A percentile compares a stretch with the other conserved stretches of the same genome.
Conservation (phyloP, 2,329 filamentous ascomycete species). For the Elsinoe batatas region DNA sequence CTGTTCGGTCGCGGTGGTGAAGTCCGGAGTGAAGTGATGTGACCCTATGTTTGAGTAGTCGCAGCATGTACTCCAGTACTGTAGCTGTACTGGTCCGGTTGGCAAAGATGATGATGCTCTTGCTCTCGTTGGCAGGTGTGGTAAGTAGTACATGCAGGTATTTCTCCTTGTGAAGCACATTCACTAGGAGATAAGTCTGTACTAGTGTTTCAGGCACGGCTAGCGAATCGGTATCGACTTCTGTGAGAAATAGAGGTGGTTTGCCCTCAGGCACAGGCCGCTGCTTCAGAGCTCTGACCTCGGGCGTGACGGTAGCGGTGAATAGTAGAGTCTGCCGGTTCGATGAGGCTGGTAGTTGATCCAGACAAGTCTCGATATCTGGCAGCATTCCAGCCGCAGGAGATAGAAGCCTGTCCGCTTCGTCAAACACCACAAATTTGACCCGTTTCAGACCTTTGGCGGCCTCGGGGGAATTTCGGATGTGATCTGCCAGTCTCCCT, state of each 20-base stretch:
- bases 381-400: conserved; percentile 79
- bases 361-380: conserved; percentile 81
- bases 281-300: conserved; percentile 78
- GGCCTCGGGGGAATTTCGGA: conserved; percentile 82
- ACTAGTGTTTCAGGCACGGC: conserved; percentile 71
- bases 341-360: conserved; percentile 63
- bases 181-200: conserved; percentile 79
- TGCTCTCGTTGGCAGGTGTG: conserved; percentile 64
- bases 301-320: conserved; percentile 88
- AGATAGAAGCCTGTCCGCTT: conserved; percentile 81
- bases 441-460: conserved; percentile 69
- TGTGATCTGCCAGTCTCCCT: conserved; percentile 85
- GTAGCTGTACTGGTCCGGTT: conserved; percentile 86
- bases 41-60: conserved; percentile 77
- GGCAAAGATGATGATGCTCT: conserved; percentile 84
- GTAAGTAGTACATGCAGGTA: conserved; percentile 84
- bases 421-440: conserved; percentile 82
- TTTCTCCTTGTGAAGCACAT: conserved; percentile 86
- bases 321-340: conserved; percentile 90
- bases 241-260: conserved; percentile 76
- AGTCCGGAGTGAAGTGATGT: conserved; percentile 85
- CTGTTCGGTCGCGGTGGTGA: conserved; percentile 70
- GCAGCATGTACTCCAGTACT: conserved; percentile 77
- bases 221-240: conserved; percentile 63
- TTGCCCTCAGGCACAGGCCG: conserved; percentile 60